A percentile compares a stretch with the other conserved stretches of the same genome.
phyloP scores from a whole-genome alignment of 805 yeast species.

The Millerozyma miso region DNA sequence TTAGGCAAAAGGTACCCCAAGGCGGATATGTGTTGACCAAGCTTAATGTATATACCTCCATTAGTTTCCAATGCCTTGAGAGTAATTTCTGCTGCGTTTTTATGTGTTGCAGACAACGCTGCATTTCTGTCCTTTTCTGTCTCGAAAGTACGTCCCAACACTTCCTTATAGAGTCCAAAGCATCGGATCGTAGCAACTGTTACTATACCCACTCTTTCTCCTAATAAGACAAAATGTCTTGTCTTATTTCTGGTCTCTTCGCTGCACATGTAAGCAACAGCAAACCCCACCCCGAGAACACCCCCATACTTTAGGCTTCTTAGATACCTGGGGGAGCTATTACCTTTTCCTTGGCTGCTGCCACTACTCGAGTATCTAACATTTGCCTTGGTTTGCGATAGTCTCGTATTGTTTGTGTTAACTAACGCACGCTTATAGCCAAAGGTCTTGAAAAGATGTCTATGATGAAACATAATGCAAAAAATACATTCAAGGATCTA shows the following conservation, averaged over 20 bases:
- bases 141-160: constrained; percentile 44
- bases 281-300: constrained; percentile 25
- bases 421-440: too few relatives aligned
- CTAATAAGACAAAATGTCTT: constrained; percentile 31
- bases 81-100: constrained; percentile 73
- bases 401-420: background rate
- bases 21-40: constrained; percentile 93
- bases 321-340: constrained; percentile 3
- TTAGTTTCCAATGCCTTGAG: constrained; percentile 73
- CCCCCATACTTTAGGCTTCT: constrained; percentile 20
- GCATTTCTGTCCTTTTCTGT: constrained; percentile 39
- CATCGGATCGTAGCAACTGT: constrained; percentile 69
- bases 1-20: constrained; percentile 84
- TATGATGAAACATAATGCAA: too few relatives aligned
- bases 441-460: too few relatives aligned
- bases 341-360: background rate
- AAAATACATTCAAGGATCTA: too few relatives aligned
- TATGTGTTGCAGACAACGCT: constrained; percentile 66
- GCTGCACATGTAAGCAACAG: constrained; percentile 32
- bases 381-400: background rate
- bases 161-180: constrained; percentile 61
- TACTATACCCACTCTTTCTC: constrained; percentile 58
- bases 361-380: background rate
- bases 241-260: constrained; percentile 30
- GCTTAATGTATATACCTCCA: constrained; percentile 89